Conservation (phyloP, 2,329 filamentous ascomycete genomes). For the Blastomyces parvus region DNA sequence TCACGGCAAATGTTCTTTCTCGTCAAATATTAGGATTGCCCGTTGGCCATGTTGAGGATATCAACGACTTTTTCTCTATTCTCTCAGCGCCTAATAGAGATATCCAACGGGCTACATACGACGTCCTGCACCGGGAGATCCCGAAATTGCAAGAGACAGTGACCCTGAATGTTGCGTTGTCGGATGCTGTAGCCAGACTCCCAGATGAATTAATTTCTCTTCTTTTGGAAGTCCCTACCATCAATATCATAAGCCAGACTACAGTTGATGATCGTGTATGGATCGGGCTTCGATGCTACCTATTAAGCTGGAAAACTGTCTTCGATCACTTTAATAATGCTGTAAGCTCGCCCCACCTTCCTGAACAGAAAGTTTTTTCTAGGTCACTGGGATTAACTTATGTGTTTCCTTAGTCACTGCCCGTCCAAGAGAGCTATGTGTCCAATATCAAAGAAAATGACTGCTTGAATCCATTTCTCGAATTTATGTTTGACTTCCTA, state of each 20-base stretch:
- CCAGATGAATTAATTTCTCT: constrained; percentile 78
- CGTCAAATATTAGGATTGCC: constrained; percentile 59
- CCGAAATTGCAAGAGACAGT: constrained; percentile 69
- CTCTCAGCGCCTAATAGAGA: constrained; percentile 64
- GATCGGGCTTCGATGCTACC: constrained; percentile 61
- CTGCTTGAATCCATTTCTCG: constrained; percentile 58
- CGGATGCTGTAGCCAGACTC: constrained; percentile 51
- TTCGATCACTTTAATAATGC: constrained; percentile 76
- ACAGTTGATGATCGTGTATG: constrained; percentile 58
- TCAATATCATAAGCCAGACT: constrained; percentile 57
- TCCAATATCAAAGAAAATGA: constrained; percentile 67
- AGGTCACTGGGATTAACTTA: neutral
- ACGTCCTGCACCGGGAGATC: constrained; percentile 69
- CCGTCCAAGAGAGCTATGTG: constrained; percentile 71
- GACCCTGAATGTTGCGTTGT: constrained; percentile 60
- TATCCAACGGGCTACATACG: constrained; percentile 72
- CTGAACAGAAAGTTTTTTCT: neutral
- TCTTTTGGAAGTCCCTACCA: constrained; percentile 65
- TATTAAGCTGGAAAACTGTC: constrained; percentile 80
- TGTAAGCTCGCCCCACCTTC: constrained; percentile 26
- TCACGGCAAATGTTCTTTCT: constrained; percentile 65
- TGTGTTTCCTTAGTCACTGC: constrained; percentile 49
- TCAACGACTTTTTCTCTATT: constrained; percentile 62
- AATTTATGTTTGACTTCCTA: constrained; percentile 75
- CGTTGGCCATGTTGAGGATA: constrained; percentile 51